These are phyloP conservation scores for Lippia alba DNA, from an alignment of 305 asterid genomes.

Conservation along the genomic window DNA sequence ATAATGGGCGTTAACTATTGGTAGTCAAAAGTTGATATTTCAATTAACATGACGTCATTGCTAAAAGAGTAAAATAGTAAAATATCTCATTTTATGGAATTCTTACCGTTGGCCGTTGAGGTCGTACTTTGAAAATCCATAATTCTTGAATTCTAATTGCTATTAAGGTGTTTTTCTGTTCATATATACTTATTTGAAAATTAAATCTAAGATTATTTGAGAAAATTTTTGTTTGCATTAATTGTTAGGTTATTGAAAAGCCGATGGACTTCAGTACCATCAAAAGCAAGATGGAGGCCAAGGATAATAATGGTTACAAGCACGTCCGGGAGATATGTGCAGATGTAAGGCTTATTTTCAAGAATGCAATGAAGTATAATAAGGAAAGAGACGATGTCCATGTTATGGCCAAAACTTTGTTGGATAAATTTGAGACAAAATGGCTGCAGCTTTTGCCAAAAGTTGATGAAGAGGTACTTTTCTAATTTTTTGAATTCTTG, in stretches of 20 bases:
- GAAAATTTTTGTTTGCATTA: conserved; percentile 10
- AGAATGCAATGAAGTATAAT: conserved; percentile 80
- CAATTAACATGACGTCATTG: no score
- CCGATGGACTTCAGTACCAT: conserved; percentile 88
- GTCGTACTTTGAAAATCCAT: no score
- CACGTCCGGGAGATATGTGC: conserved; percentile 71
- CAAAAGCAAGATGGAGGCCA: conserved; percentile 75
- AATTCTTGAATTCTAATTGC: no score
- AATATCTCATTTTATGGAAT: no score
- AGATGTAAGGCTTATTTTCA: conserved; percentile 74
- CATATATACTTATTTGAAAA: no score
- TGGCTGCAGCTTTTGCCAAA: conserved; percentile 82
- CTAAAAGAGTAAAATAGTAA: no score
- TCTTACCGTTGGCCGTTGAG: no score
- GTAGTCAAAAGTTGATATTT: no score
- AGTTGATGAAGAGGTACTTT: conserved; percentile 77
- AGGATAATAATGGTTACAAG: conserved; percentile 68
- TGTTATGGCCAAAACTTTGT: conserved; percentile 70
- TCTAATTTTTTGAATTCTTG: neutral
- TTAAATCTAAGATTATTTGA: conserved; percentile 4
- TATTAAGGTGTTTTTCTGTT: neutral
- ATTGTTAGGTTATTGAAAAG: conserved; percentile 68
- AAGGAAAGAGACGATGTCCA: conserved; percentile 68
- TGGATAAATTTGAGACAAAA: conserved; percentile 73
- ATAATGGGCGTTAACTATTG: no score